Percentiles rank a stretch among this genome's conserved stretches.
phyloP scores from a whole-genome alignment of 2,329 filamentous ascomycete genomes.

The Hypoxylon sp. region DNA sequence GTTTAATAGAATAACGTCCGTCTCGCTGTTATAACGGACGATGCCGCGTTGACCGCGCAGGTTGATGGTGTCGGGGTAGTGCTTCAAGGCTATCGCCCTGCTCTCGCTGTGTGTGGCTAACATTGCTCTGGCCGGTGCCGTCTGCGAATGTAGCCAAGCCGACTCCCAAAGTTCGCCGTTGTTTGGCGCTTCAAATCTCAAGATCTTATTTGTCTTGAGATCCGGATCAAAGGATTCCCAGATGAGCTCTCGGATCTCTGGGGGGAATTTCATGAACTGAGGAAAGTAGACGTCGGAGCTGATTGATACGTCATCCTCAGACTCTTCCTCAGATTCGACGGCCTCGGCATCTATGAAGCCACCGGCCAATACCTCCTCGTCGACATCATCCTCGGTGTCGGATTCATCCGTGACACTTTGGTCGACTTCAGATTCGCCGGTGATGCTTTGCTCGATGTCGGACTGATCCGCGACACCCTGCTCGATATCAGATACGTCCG shows the following conservation, averaged over 20 bases:
- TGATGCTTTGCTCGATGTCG: too few relatives aligned
- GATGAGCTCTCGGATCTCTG: constrained; percentile 47
- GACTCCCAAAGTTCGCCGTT: constrained; percentile 27
- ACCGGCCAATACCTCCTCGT: constrained; percentile 15
- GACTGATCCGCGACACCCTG: constrained; percentile 22
- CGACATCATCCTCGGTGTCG: constrained; percentile 30
- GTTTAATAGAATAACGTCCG: constrained; percentile 41
- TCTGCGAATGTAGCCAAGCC: constrained; percentile 41
- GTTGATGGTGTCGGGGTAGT: constrained; percentile 45
- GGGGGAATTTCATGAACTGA: constrained; percentile 46
- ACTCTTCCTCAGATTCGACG: constrained; percentile 38
- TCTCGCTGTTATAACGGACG: constrained; percentile 43
- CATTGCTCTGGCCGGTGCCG: constrained; percentile 42
- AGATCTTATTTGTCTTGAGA: constrained; percentile 42
- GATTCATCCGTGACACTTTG: constrained; percentile 35
- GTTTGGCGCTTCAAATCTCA: constrained; percentile 22
- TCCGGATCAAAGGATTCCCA: constrained; percentile 49
- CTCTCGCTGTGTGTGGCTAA: constrained; percentile 45
- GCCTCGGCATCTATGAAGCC: constrained; percentile 46
- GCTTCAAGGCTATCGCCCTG: constrained; percentile 43
- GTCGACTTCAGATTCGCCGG: constrained; percentile 7
- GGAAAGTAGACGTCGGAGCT: constrained; percentile 41
- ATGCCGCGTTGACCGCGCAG: constrained; percentile 20
- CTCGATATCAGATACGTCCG: constrained; percentile 37
- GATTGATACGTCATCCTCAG: constrained; percentile 14